phyloP scores from a whole-genome alignment of 805 yeast genomes.

The Nakazawaea molendinolei region DNA sequence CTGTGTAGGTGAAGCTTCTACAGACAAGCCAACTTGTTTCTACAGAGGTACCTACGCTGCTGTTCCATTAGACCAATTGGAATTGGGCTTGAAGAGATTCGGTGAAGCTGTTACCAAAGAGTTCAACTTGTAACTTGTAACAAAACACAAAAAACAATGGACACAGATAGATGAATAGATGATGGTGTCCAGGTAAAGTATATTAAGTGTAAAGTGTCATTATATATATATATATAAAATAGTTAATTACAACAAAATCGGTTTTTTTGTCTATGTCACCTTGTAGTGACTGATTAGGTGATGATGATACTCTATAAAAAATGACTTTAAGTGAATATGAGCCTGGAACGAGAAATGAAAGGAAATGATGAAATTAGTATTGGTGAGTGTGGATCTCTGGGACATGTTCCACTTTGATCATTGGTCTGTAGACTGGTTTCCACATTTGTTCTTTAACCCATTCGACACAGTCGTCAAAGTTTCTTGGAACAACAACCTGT shows the following conservation, averaged over 20 bases:
- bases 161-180: too few species aligned
- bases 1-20: conserved; percentile 33
- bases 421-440: conserved; percentile 87
- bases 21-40: conserved; percentile 43
- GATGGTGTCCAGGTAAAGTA: too few species aligned
- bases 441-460: conserved; percentile 97
- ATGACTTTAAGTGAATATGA: too few species aligned
- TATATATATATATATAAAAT: too few species aligned
- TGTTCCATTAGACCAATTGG: conserved; percentile 61
- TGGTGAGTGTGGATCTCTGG: conserved; percentile 67
- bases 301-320: too few species aligned
- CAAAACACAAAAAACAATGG: not conserved
- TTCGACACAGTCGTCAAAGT: conserved; percentile 66
- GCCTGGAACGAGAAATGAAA: not conserved
- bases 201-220: too few species aligned
- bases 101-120: conserved; percentile 58
- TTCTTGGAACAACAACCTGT: conserved; percentile 72
- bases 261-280: too few species aligned
- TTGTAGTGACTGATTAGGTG: too few species aligned
- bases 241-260: too few species aligned
- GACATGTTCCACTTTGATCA: conserved; percentile 71
- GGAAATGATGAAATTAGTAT: conserved; percentile 17
- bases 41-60: conserved; percentile 90
- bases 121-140: conserved; percentile 34
- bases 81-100: conserved; percentile 57